These are phyloP conservation scores for Ganoderma leucocontextum DNA, from an alignment of 1,284 basidiomycete species.

Conservation along the genomic window DNA sequence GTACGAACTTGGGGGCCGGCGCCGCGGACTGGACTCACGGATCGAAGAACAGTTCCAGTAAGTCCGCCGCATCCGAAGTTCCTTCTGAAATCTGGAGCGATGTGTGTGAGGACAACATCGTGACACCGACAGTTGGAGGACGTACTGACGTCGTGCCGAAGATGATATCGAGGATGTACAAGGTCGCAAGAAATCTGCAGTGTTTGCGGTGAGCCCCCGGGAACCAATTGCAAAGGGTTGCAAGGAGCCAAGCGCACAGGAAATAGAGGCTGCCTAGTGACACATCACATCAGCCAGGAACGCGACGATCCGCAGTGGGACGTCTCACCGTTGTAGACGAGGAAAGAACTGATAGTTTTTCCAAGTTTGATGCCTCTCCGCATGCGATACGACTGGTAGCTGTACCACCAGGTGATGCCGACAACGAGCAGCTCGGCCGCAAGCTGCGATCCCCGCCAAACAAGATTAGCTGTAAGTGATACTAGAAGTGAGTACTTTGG, in stretches of 20 bases:
- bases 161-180: neutral
- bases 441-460: neutral
- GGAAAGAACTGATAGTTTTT: neutral
- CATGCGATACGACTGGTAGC: neutral
- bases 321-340: neutral
- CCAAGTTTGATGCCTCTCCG: neutral
- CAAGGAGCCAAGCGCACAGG: no score
- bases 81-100: neutral
- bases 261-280: neutral
- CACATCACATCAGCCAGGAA: neutral
- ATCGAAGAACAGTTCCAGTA: neutral
- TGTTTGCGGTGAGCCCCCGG: no score
- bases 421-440: neutral
- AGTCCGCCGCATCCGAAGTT: neutral
- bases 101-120: neutral
- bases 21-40: neutral
- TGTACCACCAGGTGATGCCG: neutral
- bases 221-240: no score
- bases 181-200: neutral
- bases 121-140: no score
- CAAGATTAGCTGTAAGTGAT: no score
- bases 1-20: neutral
- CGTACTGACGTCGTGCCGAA: no score
- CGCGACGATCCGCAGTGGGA: neutral
- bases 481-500: no score